phyloP scores from a whole-genome alignment of 768 basidiomycete species.

The Hortiboletus campestris region DNA sequence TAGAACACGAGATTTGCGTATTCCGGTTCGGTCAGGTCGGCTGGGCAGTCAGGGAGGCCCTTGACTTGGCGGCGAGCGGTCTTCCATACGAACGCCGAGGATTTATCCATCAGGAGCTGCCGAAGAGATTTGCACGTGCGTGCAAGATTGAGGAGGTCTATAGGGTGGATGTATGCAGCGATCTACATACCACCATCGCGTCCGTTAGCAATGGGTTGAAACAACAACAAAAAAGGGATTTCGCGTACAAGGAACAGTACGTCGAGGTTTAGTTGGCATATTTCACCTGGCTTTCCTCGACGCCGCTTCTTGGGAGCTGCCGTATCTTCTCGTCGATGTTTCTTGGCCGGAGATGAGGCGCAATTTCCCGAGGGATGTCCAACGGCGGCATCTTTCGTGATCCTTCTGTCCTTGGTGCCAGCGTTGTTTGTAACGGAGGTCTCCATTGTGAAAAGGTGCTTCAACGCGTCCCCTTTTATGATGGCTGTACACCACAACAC shows the following conservation, averaged over 20 bases:
- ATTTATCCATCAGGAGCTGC: neutral
- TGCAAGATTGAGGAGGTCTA: neutral
- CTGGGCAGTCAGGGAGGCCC: neutral
- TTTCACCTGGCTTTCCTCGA: neutral
- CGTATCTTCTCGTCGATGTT: neutral
- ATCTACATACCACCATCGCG: neutral
- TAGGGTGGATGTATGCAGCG: neutral
- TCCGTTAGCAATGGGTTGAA: neutral
- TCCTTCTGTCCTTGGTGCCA: neutral
- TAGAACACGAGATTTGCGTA: neutral
- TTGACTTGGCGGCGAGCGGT: neutral
- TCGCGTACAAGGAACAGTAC: neutral
- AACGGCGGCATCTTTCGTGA: neutral
- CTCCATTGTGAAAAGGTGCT: neutral
- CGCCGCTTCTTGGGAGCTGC: neutral
- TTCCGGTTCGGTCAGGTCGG: neutral
- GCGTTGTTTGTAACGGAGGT: neutral
- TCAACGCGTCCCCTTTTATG: too few species aligned
- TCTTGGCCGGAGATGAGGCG: neutral
- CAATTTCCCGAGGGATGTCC: neutral
- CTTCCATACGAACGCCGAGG: neutral
- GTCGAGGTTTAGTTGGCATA: conserved; percentile 16
- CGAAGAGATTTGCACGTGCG: neutral
- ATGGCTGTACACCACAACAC: too few species aligned
- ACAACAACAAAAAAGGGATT: neutral